Evolutionary conservation across 805 yeast species (phyloP), one percentile per base, ranked within the genome.

Genomic region (Wickerhamiella occidentalis): DNA sequence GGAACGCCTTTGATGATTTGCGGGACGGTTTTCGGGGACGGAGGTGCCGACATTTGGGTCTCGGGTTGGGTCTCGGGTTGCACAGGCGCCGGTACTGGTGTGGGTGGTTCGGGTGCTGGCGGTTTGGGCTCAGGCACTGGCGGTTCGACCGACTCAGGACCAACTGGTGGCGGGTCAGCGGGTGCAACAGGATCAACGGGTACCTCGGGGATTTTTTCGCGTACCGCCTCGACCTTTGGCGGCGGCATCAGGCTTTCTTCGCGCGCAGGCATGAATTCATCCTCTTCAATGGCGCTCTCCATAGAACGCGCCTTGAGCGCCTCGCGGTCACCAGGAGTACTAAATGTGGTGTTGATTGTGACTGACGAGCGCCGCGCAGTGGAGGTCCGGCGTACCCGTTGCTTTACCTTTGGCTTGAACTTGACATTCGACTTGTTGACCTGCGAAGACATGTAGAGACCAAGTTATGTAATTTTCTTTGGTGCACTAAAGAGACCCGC

Each of bases 391-490:
- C 59, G 40, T 3, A 58, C 59, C 26, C 64, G 56, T 44, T 53
- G 54, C 40, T 57, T 55, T 25, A 52, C 56, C 49, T 58, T 60
- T 3, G 66, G 67, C 49, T 57, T 56, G 51, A 63, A 64, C 40
- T 62, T 55, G 44, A 57, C 60, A 29, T 60, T 55, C 17, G 66
- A 61, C 52, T 64, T 64, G 40, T 64, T 64, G 22, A 64, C 68
- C 15, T 55, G 64, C 22, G 68, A 64, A 47, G 65, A 61, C 68
- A 64, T 64, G 38, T 9, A 15, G 11, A 15, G 38, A 13, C 12
- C n/a, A 2, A 11, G 19, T 33, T 33, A 33, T 33, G 38, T 33
- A 33, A 33, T 33, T 33, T 33, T 33, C 15, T 33, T 15, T 11
- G 11, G 8, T 23, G 8, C 26, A 23, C 7, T 6, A 23, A 23